Conservation (phyloP, 2,329 filamentous ascomycete genomes). For the Colletotrichum lini region DNA sequence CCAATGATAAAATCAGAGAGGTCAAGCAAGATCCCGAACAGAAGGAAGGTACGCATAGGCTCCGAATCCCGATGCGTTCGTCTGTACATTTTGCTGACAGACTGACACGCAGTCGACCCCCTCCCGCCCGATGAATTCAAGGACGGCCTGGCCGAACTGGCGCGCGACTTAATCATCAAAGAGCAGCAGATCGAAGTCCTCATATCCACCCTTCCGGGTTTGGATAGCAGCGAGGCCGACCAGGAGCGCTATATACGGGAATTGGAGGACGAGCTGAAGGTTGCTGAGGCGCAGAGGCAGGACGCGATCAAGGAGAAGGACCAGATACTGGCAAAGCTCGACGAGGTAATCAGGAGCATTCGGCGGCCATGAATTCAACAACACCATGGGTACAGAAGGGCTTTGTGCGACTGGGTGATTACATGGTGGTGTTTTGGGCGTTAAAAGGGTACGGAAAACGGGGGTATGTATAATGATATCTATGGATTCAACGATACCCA, state of each 20-base stretch:
- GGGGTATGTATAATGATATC: slow-evolving; percentile 28
- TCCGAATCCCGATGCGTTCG: not conserved
- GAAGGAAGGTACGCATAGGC: slow-evolving; percentile 61
- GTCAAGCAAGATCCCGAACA: slow-evolving; percentile 68
- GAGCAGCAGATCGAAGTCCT: slow-evolving; percentile 87
- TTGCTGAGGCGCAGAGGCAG: slow-evolving; percentile 73
- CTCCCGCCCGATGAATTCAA: slow-evolving; percentile 75
- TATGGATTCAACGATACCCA: slow-evolving; percentile 28
- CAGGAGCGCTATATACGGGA: slow-evolving; percentile 78
- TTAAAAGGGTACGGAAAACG: slow-evolving; percentile 13
- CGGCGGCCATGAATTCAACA: slow-evolving; percentile 64
- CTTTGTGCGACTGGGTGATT: slow-evolving; percentile 32
- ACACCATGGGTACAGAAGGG: not conserved
- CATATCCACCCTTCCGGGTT: slow-evolving; percentile 81
- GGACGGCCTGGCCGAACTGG: slow-evolving; percentile 79
- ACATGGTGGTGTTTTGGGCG: slow-evolving; percentile 49
- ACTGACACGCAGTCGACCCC: slow-evolving; percentile 65
- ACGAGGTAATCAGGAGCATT: slow-evolving; percentile 72
- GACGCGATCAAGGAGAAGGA: slow-evolving; percentile 76
- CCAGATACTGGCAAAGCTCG: slow-evolving; percentile 71
- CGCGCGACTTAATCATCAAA: slow-evolving; percentile 82
- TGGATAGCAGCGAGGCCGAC: slow-evolving; percentile 83
- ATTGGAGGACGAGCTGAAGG: slow-evolving; percentile 75
- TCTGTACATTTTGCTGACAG: slow-evolving; percentile 33
- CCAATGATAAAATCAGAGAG: slow-evolving; percentile 72